A percentile compares a stretch with the other conserved stretches of the same genome.
Conservation (phyloP, 306 rosid genomes). For the Inga laurina region DNA sequence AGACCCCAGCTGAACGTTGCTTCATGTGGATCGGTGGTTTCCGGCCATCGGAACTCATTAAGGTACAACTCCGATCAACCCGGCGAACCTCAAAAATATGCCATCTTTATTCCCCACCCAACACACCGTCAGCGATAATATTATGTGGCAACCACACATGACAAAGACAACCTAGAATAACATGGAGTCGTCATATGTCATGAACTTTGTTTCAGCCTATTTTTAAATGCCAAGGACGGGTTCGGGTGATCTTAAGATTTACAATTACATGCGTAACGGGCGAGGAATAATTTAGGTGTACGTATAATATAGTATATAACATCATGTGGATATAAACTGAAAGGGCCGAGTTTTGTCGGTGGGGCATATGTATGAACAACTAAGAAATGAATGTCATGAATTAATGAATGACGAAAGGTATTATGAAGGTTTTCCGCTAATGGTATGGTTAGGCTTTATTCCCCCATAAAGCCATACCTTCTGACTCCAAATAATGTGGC, state of each 20-base stretch:
- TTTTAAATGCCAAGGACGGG: not conserved
- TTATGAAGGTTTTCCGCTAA: constrained; percentile 41
- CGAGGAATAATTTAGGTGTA: constrained; percentile 12
- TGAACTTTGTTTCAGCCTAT: not conserved
- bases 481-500: constrained; percentile 37
- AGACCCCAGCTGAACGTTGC: constrained; percentile 91
- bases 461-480: constrained; percentile 42
- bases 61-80: constrained; percentile 49
- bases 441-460: constrained; percentile 51
- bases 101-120: not conserved
- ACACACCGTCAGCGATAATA: not conserved
- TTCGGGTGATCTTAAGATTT: not conserved
- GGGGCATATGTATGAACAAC: not conserved
- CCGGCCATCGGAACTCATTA: constrained; percentile 89
- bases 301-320: not conserved
- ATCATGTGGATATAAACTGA: constrained; percentile 8
- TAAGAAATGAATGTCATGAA: constrained; percentile 37
- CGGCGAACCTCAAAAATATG: not conserved
- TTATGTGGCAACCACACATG: constrained; percentile 26
- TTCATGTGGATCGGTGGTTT: constrained; percentile 97
- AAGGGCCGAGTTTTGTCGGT: constrained; percentile 40
- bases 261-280: constrained; percentile 8
- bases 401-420: constrained; percentile 50
- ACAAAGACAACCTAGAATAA: constrained; percentile 10
- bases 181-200: not conserved